phyloP scores from a whole-genome alignment of 345 rosid species.

The Litchi chinensis region DNA sequence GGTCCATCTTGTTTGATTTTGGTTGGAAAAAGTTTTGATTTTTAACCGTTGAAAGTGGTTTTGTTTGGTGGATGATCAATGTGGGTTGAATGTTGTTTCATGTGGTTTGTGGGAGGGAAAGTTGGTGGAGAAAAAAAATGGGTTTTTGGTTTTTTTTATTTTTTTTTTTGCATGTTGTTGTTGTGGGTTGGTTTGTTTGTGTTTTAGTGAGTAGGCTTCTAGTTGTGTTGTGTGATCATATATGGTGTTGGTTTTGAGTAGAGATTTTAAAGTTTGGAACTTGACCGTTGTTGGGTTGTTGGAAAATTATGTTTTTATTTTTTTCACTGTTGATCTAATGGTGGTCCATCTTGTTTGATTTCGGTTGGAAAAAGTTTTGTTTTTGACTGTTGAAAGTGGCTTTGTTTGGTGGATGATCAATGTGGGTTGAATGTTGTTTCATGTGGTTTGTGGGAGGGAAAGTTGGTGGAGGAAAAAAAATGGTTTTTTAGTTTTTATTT shows the following conservation, averaged over 20 bases:
- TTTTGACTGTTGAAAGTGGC: background rate
- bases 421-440: constrained; percentile 11
- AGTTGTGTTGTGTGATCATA: too few species aligned
- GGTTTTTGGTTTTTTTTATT: too few species aligned
- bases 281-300: constrained; percentile 21
- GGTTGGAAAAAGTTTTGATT: constrained; percentile 11
- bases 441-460: background rate
- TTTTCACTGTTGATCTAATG: constrained; percentile 27
- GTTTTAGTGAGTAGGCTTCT: too few species aligned
- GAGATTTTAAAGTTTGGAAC: constrained; percentile 14
- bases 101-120: background rate
- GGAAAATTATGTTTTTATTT: background rate
- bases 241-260: constrained; percentile 14
- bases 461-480: too few species aligned
- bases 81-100: constrained; percentile 4
- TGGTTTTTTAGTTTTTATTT: too few species aligned
- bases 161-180: too few species aligned
- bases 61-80: constrained; percentile 22
- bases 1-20: constrained; percentile 16
- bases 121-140: too few species aligned
- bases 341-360: constrained; percentile 17
- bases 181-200: too few species aligned
- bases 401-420: constrained; percentile 19
- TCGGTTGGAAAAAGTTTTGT: constrained; percentile 9
- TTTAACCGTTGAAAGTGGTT: background rate